Evolutionary conservation across 1,284 basidiomycete species (phyloP), one percentile per base, ranked within the genome.

Genomic region (Afroboletus lepidellus): DNA sequence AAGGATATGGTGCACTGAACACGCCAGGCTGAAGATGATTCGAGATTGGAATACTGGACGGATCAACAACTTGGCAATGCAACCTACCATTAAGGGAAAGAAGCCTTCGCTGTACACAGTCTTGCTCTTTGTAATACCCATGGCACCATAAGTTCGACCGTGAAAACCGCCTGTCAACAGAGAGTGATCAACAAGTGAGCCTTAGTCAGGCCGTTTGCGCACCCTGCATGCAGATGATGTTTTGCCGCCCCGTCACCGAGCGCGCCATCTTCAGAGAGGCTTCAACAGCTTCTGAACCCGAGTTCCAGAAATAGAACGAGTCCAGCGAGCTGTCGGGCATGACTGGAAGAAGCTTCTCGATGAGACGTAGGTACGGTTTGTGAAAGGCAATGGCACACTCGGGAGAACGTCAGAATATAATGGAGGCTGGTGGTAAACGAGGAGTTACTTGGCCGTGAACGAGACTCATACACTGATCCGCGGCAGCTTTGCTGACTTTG

Each of bases 251-350:
- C 1, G 94, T 97, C 32, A 86, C 75, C 16, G 72, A 69, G 36
- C 94, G 81, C 2, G 91, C 89, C 72, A 91, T 83, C 72, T 94
- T 94, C 54, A 94, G 69, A 2, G 88, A 77, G 2, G 84, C 91
- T 72, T 97, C 92, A 36, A 94, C 80, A 0, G 92, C 94, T 67
- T 97, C 94, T 3, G 92, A 88, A 15, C 93, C 94, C 6, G 93
- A 96, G 76, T 94, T 98, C 90, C 90, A 93, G 72, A 95, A 91
- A 79, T 92, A 96, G 79, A 98, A 95, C 18, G 92, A 92, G 71
- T 95, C 90, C 39, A 98, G 79, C 3, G 92, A 94, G 0, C 84
- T 77, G 70, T 96, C 77, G 1, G 94, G 92, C 83, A 94, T 90
- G 57, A 89, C 72, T 1, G 90, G 87, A n/a, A 92, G 70, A 8